Percentiles rank a stretch among this genome's conserved stretches.
phyloP scores from a whole-genome alignment of 2,329 filamentous ascomycete genomes.

The Zasmidium angulare region DNA sequence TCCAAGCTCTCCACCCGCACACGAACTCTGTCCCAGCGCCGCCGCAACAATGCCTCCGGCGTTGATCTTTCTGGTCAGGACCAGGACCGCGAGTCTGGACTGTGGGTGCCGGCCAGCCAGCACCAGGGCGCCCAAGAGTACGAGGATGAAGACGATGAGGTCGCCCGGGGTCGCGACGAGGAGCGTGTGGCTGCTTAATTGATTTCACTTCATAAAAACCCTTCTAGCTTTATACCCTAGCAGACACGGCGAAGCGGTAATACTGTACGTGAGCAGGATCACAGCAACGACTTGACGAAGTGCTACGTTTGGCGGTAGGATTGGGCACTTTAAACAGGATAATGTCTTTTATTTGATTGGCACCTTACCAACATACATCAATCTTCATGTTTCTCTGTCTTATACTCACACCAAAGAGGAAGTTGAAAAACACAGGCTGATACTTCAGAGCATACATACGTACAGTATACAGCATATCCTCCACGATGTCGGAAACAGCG shows the following conservation, averaged over 20 bases:
- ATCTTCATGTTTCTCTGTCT: not conserved
- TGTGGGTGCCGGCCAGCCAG: slow-evolving; percentile 76
- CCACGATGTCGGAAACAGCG: not conserved
- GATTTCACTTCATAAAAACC: slow-evolving; percentile 5
- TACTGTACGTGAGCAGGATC: slow-evolving; percentile 23
- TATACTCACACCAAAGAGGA: not conserved
- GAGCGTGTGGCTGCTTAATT: slow-evolving; percentile 34
- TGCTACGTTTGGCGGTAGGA: slow-evolving; percentile 12
- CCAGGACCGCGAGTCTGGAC: slow-evolving; percentile 66
- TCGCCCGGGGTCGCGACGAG: slow-evolving; percentile 49
- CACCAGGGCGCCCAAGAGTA: slow-evolving; percentile 61
- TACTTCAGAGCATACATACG: too few relatives aligned
- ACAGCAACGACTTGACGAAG: slow-evolving; percentile 25
- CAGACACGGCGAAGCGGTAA: slow-evolving; percentile 19
- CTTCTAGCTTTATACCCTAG: slow-evolving; percentile 27
- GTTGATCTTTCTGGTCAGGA: slow-evolving; percentile 84
- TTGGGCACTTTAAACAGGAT: slow-evolving; percentile 14
- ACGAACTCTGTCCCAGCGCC: slow-evolving; percentile 82
- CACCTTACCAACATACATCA: not conserved
- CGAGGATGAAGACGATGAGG: slow-evolving; percentile 63
- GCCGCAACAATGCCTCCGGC: slow-evolving; percentile 66
- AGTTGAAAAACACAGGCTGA: too few relatives aligned
- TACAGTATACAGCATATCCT: too few relatives aligned
- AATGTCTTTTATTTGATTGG: slow-evolving; percentile 18
- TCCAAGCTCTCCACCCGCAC: slow-evolving; percentile 85